Conservation (phyloP, 2,329 filamentous ascomycete genomes). For the Endoconidiophora polonica region DNA sequence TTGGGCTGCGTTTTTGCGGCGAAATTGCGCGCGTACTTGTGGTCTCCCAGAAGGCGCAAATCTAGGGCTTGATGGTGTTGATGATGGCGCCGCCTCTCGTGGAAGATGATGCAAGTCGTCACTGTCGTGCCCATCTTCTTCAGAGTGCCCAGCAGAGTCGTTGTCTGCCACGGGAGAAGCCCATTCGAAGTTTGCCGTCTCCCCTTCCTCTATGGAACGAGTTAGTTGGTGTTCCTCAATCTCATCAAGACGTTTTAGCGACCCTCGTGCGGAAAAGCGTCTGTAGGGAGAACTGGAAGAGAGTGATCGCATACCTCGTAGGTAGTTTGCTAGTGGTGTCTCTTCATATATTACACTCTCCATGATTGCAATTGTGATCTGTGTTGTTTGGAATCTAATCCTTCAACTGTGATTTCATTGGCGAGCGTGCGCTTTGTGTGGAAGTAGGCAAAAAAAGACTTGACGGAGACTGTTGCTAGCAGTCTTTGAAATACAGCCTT, state of each 20-base stretch:
- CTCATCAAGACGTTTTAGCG: not conserved
- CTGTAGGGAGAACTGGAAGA: not conserved
- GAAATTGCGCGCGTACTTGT: constrained; percentile 35
- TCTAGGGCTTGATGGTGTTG: constrained; percentile 31
- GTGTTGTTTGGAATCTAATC: constrained; percentile 1
- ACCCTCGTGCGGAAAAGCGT: not conserved
- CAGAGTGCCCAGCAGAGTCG: constrained; percentile 18
- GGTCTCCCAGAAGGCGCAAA: constrained; percentile 43
- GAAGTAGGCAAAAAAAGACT: not conserved
- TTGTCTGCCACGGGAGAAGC: constrained; percentile 22
- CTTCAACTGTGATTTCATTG: constrained; percentile 4
- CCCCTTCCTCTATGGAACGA: constrained; percentile 29
- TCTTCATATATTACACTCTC: constrained; percentile 77
- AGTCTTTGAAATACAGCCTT: too few species aligned
- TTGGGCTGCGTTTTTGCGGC: constrained; percentile 28
- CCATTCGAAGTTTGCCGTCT: constrained; percentile 32
- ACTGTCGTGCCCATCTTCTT: constrained; percentile 16
- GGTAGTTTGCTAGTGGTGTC: constrained; percentile 74
- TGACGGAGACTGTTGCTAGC: too few species aligned
- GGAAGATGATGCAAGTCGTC: constrained; percentile 15
- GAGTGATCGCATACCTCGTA: constrained; percentile 54
- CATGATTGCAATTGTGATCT: constrained; percentile 32
- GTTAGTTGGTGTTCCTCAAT: constrained; percentile 10
- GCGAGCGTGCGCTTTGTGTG: not conserved
- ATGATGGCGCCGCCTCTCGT: constrained; percentile 22